phyloP scores from a whole-genome alignment of 2,329 filamentous ascomycete species.

The Cucurbitaria berberidis region DNA sequence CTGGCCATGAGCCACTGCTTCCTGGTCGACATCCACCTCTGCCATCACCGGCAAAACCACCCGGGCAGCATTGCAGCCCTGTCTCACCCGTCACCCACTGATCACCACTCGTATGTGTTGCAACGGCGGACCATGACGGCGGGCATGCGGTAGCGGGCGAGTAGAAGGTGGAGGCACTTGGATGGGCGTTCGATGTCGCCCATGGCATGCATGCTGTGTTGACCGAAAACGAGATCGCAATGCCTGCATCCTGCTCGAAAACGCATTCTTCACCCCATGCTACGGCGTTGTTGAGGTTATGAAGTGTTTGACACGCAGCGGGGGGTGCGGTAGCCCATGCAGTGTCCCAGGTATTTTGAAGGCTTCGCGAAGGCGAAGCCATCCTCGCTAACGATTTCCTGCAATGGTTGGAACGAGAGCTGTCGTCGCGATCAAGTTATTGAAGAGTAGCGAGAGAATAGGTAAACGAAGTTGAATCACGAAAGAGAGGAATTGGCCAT shows the following conservation, averaged over 20 bases:
- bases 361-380: constrained; percentile 20
- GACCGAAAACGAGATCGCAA: constrained; percentile 76
- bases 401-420: neutral
- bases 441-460: neutral
- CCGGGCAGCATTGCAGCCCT: constrained; percentile 32
- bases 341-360: constrained; percentile 24
- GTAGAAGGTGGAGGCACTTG: constrained; percentile 22
- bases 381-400: constrained; percentile 11
- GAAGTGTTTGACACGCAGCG: constrained; percentile 25
- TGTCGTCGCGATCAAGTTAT: no score
- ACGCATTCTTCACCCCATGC: constrained; percentile 83
- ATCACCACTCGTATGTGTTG: constrained; percentile 19
- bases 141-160: constrained; percentile 34
- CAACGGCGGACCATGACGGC: constrained; percentile 23
- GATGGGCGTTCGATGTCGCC: constrained; percentile 18
- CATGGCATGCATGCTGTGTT: constrained; percentile 57
- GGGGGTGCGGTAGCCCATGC: constrained; percentile 22
- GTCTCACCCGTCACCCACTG: constrained; percentile 28
- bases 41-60: constrained; percentile 22
- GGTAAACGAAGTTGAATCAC: neutral
- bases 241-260: constrained; percentile 78
- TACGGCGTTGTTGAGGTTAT: constrained; percentile 14
- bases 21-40: constrained; percentile 18
- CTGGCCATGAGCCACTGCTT: constrained; percentile 12
- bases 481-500: neutral